Base-by-base conservation (phyloP, 768 basidiomycete genomes). In the Cystofilobasidium capitatum region DNA sequence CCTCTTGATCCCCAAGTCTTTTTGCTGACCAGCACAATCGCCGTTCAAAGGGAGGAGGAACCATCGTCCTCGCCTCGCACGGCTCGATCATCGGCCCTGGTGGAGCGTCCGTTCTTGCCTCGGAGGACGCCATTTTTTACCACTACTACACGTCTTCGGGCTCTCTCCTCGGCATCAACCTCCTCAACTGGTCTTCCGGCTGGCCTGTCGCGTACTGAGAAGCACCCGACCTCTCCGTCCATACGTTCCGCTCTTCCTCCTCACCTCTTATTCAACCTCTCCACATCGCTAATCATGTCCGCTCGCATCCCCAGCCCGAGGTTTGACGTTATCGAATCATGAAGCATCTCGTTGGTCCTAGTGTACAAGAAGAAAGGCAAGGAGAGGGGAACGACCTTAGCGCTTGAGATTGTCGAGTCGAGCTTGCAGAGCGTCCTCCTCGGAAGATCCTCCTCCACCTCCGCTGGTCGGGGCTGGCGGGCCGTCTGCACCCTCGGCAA, bases 361-460 rank as follows among this genome's bases (percentile, higher is more conserved):
- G 51, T 54, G 51, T 57, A 29, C 26, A 29, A 29, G 31, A 33
- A 57, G 33, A 20, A 22, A 14, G 39, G 58, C 58, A 20, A 59
- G 35, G 17, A 35, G 35, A 36, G 39, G n/a, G 17, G 20, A 12
- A 59, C 22, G 17, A 40, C 20, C 12, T 17, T 39, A 61, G 8
- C 59, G 39, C 44, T 61, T 71, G 62, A 98, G 80, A 40, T 92
- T 90, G 78, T 98, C 92, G 71, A 99, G 77, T 70, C 96, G 81
- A 22, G 92, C 91, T 78, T 98, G 96, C 62, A 99, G 81, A 44
- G 88, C 89, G 76, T 96, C 93, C 77, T 97, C 89, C 71, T 93
- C 94, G 0, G 86, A 81, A 70, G 79, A 74, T 40, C 78, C 75
- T 0, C 74, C 72, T n/a, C 62, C 72, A 9, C 74, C 73, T 16